These are phyloP conservation scores for Marsdenia floribunda DNA, from an alignment of 257 asterid species.

Conservation along the genomic window DNA sequence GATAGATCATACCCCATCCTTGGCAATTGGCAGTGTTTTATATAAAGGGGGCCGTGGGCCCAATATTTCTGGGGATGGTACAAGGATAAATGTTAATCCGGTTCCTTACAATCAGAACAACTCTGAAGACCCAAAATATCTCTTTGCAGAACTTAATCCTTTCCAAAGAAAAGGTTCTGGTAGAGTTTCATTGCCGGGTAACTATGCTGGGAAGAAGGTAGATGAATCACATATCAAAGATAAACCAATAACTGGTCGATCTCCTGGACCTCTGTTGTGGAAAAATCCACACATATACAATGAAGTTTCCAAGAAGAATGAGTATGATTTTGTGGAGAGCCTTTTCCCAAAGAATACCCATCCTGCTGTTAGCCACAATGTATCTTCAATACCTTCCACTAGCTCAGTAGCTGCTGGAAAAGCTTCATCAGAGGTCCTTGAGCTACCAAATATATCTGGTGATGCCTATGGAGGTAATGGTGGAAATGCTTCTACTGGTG, in stretches of 20 bases:
- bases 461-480: conserved; percentile 29
- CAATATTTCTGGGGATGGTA: conserved; percentile 55
- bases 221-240: conserved; percentile 52
- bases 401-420: conserved; percentile 35
- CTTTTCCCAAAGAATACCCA: conserved; percentile 34
- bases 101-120: conserved; percentile 58
- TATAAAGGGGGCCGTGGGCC: conserved; percentile 79
- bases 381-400: conserved; percentile 43
- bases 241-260: conserved; percentile 37
- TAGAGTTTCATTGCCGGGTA: conserved; percentile 44
- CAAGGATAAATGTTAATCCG: conserved; percentile 61
- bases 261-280: conserved; percentile 74
- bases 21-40: conserved; percentile 53
- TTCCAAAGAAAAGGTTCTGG: conserved; percentile 80
- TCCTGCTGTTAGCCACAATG: conserved; percentile 37
- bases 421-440: conserved; percentile 30
- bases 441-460: conserved; percentile 32
- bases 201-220: conserved; percentile 40
- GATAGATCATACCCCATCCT: conserved; percentile 48
- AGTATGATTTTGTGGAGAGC: conserved; percentile 35
- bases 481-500: conserved; percentile 23
- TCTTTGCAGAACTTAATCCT: conserved; percentile 94
- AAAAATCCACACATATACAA: conserved; percentile 58
- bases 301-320: conserved; percentile 53
- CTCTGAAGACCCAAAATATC: conserved; percentile 71